Evolutionary conservation across 1,139 yeast species (phyloP).

Genomic region (Pichia kudriavzevii): DNA sequence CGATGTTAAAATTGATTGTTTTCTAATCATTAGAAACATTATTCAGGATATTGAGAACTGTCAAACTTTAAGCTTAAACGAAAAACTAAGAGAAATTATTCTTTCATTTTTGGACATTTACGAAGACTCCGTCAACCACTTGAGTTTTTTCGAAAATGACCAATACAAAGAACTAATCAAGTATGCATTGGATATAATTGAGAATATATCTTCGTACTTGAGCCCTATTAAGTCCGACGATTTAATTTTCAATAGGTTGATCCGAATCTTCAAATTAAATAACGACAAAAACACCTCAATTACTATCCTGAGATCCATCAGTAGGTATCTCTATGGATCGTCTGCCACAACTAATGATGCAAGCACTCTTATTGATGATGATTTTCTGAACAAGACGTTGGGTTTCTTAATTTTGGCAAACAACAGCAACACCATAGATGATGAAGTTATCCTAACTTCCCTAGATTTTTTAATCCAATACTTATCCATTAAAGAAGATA

Average conservation of each 20-base stretch:
- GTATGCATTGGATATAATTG: constrained; percentile 73
- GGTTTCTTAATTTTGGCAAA: constrained; percentile 36
- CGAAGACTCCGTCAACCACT: constrained; percentile 8
- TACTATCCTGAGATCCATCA: constrained; percentile 46
- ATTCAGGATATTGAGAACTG: constrained; percentile 81
- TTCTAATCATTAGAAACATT: constrained; percentile 69
- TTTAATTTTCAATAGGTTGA: constrained; percentile 46
- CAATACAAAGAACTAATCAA: constrained; percentile 54
- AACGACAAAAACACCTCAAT: constrained; percentile 51
- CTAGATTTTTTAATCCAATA: constrained; percentile 64
- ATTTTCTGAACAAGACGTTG: constrained; percentile 36
- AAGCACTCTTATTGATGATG: constrained; percentile 33
- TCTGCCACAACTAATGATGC: constrained; percentile 33
- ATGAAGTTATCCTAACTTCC: constrained; percentile 56
- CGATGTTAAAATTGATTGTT: constrained; percentile 52
- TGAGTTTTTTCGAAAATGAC: constrained; percentile 21
- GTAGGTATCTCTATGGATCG: constrained; percentile 42
- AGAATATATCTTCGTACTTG: constrained; percentile 75
- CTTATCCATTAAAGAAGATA: constrained; percentile 29
- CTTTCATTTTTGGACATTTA: constrained; percentile 35
- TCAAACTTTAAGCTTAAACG: constrained; percentile 59
- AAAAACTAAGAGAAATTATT: constrained; percentile 43
- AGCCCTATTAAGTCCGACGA: constrained; percentile 66
- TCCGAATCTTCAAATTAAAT: constrained; percentile 38
- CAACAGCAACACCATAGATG: constrained; percentile 30